These are phyloP conservation scores for Ascomycota sp. DNA, from an alignment of 2,329 filamentous ascomycete species.

Conservation along the genomic window DNA sequence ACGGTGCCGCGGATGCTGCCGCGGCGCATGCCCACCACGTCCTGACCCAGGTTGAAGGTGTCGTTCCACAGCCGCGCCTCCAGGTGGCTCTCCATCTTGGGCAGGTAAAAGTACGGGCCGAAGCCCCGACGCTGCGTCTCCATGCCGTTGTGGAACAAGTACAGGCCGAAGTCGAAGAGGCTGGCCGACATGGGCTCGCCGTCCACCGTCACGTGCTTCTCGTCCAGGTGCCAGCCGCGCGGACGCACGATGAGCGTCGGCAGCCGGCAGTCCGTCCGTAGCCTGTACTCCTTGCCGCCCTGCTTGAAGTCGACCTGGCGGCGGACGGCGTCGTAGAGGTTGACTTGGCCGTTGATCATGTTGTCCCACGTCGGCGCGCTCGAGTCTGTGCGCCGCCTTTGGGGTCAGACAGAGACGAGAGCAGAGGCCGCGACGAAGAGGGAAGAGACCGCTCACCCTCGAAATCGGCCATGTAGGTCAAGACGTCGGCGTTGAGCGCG, in stretches of 20 bases:
- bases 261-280: constrained; percentile 66
- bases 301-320: constrained; percentile 92
- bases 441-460: constrained; percentile 45
- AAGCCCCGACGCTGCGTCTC: constrained; percentile 68
- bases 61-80: constrained; percentile 98
- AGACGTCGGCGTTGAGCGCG: constrained; percentile 85
- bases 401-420: not conserved
- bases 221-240: constrained; percentile 92
- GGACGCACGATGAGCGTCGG: constrained; percentile 89
- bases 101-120: constrained; percentile 94
- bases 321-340: constrained; percentile 90
- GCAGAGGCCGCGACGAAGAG: not conserved
- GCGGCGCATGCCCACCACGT: constrained; percentile 72
- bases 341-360: constrained; percentile 97
- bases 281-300: constrained; percentile 89
- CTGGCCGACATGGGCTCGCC: constrained; percentile 83
- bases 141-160: constrained; percentile 96
- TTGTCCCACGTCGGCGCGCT: constrained; percentile 96
- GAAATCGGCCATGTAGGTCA: constrained; percentile 99
- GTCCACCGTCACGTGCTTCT: constrained; percentile 94
- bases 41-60: constrained; percentile 86
- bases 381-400: constrained; percentile 56
- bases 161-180: constrained; percentile 93
- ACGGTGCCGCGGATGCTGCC: constrained; percentile 91
- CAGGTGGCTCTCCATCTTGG: constrained; percentile 95